Evolutionary conservation across 1,139 yeast species (phyloP), one percentile per base, ranked within the genome.

Genomic region (Groenewaldozyma sp.): DNA sequence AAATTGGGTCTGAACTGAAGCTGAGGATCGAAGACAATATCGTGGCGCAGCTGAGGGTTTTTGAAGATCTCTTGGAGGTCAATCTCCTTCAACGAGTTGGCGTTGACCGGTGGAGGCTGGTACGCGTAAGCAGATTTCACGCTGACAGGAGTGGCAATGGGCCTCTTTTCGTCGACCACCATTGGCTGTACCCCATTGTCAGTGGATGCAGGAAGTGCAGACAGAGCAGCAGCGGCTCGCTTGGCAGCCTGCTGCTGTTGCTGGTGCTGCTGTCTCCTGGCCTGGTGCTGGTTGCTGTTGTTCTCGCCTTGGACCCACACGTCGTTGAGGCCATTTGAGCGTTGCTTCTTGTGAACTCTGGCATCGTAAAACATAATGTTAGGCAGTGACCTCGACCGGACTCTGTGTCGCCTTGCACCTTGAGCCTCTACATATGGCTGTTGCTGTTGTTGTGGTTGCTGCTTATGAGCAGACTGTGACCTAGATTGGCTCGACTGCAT

Each of bases 11-110:
- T 72, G 60, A 87, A 87, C 65, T 87, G 95, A 44, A 88, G 70
- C 56, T 83, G 86, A 14, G 96, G 94, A 63, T 88, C 96, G 58
- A 88, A 88, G 21, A 86, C 71, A 43, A 88, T 84, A 57, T 88
- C 97, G 59, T 88, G 97, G 47, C 97, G 74, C 44, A 88, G 68
- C 60, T 86, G 95, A 6, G 95, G 95, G 61, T 88, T 88, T 57
- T 83, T 83, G 53, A 88, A 70, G 42, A 91, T 87, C 56, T 87
- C 95, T 47, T 82, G 84, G 40, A 88, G 65, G 55, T 88, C 96
- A 44, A 88, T 83, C 59, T 87, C 95, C 51, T 81, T 76, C 51
- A 88, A 69, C 32, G 87, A 78, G 54, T 82, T 91, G 42, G 84
- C 66, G 59, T 84, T 86, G 42, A 87, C 88, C 0, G 95, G 95